Evolutionary conservation across 2,329 filamentous ascomycete species (phyloP).

Genomic region (Magnaporthales sp.): DNA sequence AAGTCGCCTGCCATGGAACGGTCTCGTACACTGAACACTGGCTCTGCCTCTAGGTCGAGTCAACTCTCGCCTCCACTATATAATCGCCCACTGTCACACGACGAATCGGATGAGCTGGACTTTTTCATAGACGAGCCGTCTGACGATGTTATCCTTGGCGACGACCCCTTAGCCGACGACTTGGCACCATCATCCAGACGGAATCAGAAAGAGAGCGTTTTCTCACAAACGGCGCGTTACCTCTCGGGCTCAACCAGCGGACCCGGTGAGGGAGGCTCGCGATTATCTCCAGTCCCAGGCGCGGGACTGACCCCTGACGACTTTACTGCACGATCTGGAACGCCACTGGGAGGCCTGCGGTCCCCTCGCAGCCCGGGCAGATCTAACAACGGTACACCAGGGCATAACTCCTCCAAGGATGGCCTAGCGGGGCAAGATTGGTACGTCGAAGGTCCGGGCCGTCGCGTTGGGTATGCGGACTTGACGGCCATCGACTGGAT

Average conservation of each 20-base stretch:
- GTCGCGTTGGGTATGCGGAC: conserved; percentile 90
- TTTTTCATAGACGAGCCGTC: conserved; percentile 32
- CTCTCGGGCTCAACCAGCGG: conserved; percentile 38
- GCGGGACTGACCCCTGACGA: background rate
- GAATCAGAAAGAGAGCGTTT: conserved; percentile 44
- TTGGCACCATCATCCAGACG: conserved; percentile 63
- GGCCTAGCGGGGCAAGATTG: conserved; percentile 55
- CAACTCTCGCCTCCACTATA: background rate
- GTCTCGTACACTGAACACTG: conserved; percentile 10
- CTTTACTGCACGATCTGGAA: background rate
- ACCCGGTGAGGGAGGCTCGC: background rate
- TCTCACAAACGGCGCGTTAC: conserved; percentile 37
- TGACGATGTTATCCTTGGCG: conserved; percentile 32
- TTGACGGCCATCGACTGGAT: conserved; percentile 99
- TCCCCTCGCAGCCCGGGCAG: conserved; percentile 1
- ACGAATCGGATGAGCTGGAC: conserved; percentile 39
- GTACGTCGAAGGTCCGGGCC: conserved; percentile 82
- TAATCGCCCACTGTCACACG: conserved; percentile 15
- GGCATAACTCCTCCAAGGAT: conserved; percentile 36
- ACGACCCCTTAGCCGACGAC: conserved; percentile 46
- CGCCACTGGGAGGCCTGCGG: background rate
- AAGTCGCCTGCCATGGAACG: conserved; percentile 8
- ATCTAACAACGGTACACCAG: no score
- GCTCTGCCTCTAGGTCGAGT: background rate
- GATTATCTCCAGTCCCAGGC: background rate